These are phyloP conservation scores for Neopestalotiopsis sp. DNA, from an alignment of 2,329 filamentous ascomycete species.

Conservation along the genomic window DNA sequence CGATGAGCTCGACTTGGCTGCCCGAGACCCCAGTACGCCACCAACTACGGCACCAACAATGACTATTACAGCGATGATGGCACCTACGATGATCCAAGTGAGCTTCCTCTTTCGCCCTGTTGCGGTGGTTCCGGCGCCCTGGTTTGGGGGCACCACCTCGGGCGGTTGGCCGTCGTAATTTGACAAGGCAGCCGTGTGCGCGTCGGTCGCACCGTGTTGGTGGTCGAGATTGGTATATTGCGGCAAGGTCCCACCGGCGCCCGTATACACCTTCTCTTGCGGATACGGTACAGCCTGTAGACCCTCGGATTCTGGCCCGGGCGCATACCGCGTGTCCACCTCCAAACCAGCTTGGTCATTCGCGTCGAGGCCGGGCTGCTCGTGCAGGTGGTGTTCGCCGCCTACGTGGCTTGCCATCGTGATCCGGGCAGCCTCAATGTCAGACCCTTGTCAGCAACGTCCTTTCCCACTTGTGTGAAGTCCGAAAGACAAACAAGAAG, in stretches of 20 bases:
- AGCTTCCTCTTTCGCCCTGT: background rate
- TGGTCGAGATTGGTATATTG: background rate
- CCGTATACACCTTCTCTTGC: background rate
- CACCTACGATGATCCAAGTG: slow-evolving; percentile 17
- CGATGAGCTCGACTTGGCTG: slow-evolving; percentile 1
- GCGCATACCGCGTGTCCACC: slow-evolving; percentile 4
- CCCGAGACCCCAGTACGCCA: slow-evolving; percentile 17
- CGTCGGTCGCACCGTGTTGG: background rate
- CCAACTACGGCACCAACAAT: slow-evolving; percentile 19
- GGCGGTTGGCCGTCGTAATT: background rate
- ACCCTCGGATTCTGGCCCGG: background rate
- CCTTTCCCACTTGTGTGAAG: background rate
- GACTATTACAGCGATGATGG: background rate
- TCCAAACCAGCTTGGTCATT: slow-evolving; percentile 14
- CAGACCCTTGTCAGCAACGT: background rate
- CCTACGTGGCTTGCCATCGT: background rate
- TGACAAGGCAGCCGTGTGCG: background rate
- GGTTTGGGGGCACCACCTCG: background rate
- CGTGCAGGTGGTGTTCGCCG: too few relatives aligned
- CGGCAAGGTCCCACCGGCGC: background rate
- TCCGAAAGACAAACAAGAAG: background rate
- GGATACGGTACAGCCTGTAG: background rate
- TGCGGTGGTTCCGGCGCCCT: background rate
- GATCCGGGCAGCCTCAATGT: background rate
- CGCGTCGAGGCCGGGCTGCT: background rate